Evolutionary conservation across 805 yeast genomes (phyloP).

Genomic region (Maudiozyma barnettii): DNA sequence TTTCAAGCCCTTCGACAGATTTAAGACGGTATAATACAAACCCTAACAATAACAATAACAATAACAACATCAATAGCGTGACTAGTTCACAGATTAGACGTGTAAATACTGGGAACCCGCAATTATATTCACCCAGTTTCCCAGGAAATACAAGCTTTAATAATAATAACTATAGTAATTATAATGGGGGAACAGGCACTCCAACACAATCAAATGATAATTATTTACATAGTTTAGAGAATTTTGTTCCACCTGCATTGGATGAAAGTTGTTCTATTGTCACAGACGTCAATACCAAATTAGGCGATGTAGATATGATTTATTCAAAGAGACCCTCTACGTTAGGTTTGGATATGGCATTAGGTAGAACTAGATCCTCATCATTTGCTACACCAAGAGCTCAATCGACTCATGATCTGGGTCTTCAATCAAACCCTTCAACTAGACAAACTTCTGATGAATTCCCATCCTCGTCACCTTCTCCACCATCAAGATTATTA

Average conservation of each 20-base stretch:
- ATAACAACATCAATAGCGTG: background rate
- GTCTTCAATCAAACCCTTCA: no score
- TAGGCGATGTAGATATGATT: slow-evolving; percentile 68
- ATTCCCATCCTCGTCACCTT: background rate
- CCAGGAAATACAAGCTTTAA: background rate
- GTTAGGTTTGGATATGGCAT: slow-evolving; percentile 33
- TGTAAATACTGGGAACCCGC: background rate
- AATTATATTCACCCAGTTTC: background rate
- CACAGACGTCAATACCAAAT: slow-evolving; percentile 47
- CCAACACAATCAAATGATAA: background rate
- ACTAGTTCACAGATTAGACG: background rate
- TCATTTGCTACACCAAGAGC: background rate
- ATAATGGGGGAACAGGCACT: background rate
- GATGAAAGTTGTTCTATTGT: slow-evolving; percentile 67
- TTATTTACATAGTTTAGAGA: slow-evolving; percentile 38
- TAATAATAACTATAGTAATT: background rate
- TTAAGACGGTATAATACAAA: slow-evolving; percentile 1
- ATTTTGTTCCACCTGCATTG: slow-evolving; percentile 70
- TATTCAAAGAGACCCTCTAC: slow-evolving; percentile 52
- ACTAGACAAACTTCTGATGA: background rate
- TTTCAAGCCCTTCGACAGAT: background rate
- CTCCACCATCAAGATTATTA: slow-evolving; percentile 17
- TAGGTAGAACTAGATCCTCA: slow-evolving; percentile 1
- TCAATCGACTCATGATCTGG: background rate
- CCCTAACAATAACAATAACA: background rate